Evolutionary conservation across 306 rosid genomes (phyloP), one percentile per base, ranked within the genome.

Genomic region (Arachis hypogaea): DNA sequence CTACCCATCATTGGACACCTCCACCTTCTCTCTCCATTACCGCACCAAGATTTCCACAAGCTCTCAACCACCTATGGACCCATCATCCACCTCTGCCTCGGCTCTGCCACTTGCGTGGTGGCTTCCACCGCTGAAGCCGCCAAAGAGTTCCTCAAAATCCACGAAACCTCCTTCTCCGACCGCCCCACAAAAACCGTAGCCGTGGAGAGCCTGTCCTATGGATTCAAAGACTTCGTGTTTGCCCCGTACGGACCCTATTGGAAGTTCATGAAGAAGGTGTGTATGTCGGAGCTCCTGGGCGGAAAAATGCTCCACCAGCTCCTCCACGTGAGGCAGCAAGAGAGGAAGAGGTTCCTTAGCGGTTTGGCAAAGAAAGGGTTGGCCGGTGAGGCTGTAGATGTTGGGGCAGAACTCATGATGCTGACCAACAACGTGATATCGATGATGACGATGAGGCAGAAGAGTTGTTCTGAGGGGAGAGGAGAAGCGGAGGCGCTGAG

Each of bases 231-330:
- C 59, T 85, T 85, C 65, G n/a, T 79, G 7, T 77, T 82, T 14
- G 85, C 82, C 1, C 83, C 85, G 0, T 67, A 66, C 58, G 88
- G 86, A 54, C 84, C 86, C 12, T 84, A 78, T 9, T 86, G 89
- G 89, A 82, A 76, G 77, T 86, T 89, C 87, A 81, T 86, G 85
- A 86, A 79, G 76, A 85, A 81, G 46, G 50, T 89, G 0, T 81
- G 85, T 73, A 80, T 85, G 85, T 83, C 90, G 5, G 85, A 83
- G 62, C 90, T 89, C 64, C 92, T 89, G 2, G 88, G 87, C 11
- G 77, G 87, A 22, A 60, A 70, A 6, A 79, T 80, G 9, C 82
- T 86, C 0, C 72, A 85, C 11, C 84, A 47, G 51, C 77, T 88
- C 60, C 72, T 64, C 30, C 81, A 82, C 0, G 29, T 86, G 9